phyloP scores from a whole-genome alignment of 495 filamentous ascomycete genomes.

The Xylaria nigripes region DNA sequence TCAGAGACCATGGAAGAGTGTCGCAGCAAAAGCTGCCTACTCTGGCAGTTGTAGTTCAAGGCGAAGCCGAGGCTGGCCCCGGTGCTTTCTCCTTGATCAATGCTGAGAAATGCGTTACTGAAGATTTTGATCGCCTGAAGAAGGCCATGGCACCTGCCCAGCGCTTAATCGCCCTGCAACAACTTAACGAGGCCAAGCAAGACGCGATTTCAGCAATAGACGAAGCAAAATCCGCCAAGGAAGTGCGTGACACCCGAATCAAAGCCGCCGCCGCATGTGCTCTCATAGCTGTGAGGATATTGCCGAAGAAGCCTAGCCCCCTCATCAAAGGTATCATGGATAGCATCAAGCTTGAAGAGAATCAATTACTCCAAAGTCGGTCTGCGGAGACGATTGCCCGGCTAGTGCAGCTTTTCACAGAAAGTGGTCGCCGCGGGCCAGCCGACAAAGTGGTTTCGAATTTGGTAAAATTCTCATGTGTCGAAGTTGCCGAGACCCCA shows the following conservation, averaged over 20 bases:
- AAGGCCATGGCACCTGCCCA: slow-evolving; percentile 75
- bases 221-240: slow-evolving; percentile 69
- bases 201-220: slow-evolving; percentile 63
- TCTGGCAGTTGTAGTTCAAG: slow-evolving; percentile 85
- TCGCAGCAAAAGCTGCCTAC: slow-evolving; percentile 60
- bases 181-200: slow-evolving; percentile 63
- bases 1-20: slow-evolving; percentile 79
- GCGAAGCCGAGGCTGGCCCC: slow-evolving; percentile 79
- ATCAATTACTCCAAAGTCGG: slow-evolving; percentile 77
- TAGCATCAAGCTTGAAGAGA: slow-evolving; percentile 92
- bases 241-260: slow-evolving; percentile 77
- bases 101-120: slow-evolving; percentile 73
- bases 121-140: slow-evolving; percentile 81
- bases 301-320: slow-evolving; percentile 83
- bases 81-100: slow-evolving; percentile 82
- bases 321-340: slow-evolving; percentile 98
- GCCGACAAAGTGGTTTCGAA: slow-evolving; percentile 93
- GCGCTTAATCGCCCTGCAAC: slow-evolving; percentile 65
- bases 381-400: slow-evolving; percentile 74
- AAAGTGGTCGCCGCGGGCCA: slow-evolving; percentile 62
- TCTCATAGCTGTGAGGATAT: slow-evolving; percentile 69
- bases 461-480: slow-evolving; percentile 90
- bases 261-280: slow-evolving; percentile 80
- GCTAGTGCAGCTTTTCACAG: slow-evolving; percentile 79
- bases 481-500: slow-evolving; percentile 93